Percentiles rank a stretch among this genome's conserved stretches.
phyloP scores from a whole-genome alignment of 2,329 filamentous ascomycete species.

The Fusarium xylarioides region DNA sequence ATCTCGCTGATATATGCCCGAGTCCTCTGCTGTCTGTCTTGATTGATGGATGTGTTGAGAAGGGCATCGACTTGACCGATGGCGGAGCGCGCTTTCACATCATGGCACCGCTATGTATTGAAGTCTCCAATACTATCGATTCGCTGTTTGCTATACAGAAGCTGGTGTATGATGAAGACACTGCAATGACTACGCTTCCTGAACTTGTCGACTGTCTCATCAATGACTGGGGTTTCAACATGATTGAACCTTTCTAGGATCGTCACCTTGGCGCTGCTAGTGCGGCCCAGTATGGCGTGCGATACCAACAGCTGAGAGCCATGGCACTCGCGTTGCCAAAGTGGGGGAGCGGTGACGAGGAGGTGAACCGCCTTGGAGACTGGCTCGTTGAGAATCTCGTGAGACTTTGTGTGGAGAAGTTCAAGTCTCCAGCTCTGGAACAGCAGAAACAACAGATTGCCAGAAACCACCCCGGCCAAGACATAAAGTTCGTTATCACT shows the following conservation, averaged over 20 bases:
- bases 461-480: accelerated
- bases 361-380: neutral
- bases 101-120: neutral
- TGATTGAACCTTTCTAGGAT: neutral
- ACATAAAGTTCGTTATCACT: neutral
- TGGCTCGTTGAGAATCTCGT: neutral
- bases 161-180: neutral
- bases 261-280: neutral
- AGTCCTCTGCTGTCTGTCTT: neutral
- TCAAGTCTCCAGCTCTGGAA: neutral
- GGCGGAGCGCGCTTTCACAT: neutral
- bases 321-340: neutral
- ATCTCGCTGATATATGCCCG: neutral
- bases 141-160: neutral
- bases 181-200: neutral
- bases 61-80: neutral
- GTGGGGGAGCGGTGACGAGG: neutral
- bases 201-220: neutral
- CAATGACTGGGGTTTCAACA: neutral
- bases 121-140: neutral
- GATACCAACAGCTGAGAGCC: neutral
- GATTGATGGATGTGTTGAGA: neutral
- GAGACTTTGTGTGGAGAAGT: neutral
- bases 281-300: neutral
- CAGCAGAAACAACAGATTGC: accelerated